Evolutionary conservation across 768 basidiomycete genomes (phyloP), one percentile per base, ranked within the genome.

Genomic region (Phlebiopsis gigantea): DNA sequence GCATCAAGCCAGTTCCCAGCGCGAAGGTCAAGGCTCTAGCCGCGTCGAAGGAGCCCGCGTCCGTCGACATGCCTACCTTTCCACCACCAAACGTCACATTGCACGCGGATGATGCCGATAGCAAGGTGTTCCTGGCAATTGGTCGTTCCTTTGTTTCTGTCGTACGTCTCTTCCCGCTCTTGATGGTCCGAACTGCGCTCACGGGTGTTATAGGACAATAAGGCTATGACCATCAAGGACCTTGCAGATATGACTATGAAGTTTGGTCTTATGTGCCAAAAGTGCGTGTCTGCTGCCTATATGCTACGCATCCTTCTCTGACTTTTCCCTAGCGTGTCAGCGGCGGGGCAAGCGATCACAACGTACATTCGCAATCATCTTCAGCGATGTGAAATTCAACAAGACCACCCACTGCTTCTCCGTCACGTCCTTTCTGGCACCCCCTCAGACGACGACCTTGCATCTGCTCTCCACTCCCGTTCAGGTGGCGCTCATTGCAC

Each of bases 141-240:
- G 86, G 79, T 26, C 81, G 86, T 26, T 78, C 87, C 26, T 83
- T 90, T 62, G 77, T 88, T 65, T 84, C 87, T 30, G 84, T 90
- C 56, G 87, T 88, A 64, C 63, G 87, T 73, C 26, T 75, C 24
- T 15, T 25, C 25, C 17, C 34, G 22, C 29, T 46, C 55, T 24
- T 50, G 8, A 26, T 53, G 30, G 0, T 26, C 14, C 24, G 26
- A 47, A 22, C 39, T 26, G 25, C 30, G 25, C 45, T 64, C 60
- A 65, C 51, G 62, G 61, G 63, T 50, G 39, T 10, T 42, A 21
- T 55, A 89, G 87, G 81, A 86, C 65, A 91, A 91, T 70, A 82
- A 87, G 48, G 88, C 88, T 46, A 87, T 90, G 84, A 90, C 88
- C 42, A 86, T 90, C 73, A 91, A 90, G 69, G 88, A 91, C 73